A percentile compares a stretch with the other conserved stretches of the same genome.
phyloP scores from a whole-genome alignment of 2,329 filamentous ascomycete genomes.

The Penicillium sp. region DNA sequence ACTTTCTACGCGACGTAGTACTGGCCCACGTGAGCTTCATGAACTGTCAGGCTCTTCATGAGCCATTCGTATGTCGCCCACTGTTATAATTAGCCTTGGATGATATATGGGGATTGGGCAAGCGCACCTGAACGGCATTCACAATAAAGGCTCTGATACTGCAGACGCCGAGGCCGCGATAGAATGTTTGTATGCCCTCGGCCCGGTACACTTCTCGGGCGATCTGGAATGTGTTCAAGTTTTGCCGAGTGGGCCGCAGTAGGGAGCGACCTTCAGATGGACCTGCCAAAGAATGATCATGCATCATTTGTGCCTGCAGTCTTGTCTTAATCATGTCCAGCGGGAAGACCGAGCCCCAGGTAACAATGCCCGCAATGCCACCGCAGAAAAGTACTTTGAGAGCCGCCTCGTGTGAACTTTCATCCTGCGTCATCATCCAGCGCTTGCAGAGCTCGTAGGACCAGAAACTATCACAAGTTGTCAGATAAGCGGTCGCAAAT shows the following conservation, averaged over 20 bases:
- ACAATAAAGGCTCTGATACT: conserved; percentile 84
- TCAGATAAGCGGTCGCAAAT: neutral
- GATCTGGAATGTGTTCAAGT: conserved; percentile 57
- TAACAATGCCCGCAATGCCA: conserved; percentile 78
- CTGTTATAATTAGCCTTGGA: conserved; percentile 35
- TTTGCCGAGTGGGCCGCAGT: conserved; percentile 18
- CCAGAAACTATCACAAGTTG: conserved; percentile 62
- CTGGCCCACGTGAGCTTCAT: conserved; percentile 9
- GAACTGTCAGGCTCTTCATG: conserved; percentile 52
- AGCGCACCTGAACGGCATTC: conserved; percentile 68
- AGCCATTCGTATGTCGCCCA: conserved; percentile 91
- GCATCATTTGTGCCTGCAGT: conserved; percentile 67
- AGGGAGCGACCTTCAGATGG: conserved; percentile 23
- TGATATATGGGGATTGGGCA: neutral
- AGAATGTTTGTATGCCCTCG: conserved; percentile 62
- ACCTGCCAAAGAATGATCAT: conserved; percentile 13
- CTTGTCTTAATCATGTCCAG: conserved; percentile 89
- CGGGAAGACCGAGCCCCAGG: conserved; percentile 87
- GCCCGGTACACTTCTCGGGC: conserved; percentile 62
- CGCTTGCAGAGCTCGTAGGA: conserved; percentile 74
- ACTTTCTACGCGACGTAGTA: conserved; percentile 3
- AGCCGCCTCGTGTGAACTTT: conserved; percentile 49
- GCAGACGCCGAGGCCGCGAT: conserved; percentile 72
- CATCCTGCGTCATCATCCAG: conserved; percentile 46
- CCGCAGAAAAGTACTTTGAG: conserved; percentile 73